These are phyloP conservation scores for Schwanniomyces pseudopolymorphus DNA, from an alignment of 805 yeast genomes.

Conservation along the genomic window DNA sequence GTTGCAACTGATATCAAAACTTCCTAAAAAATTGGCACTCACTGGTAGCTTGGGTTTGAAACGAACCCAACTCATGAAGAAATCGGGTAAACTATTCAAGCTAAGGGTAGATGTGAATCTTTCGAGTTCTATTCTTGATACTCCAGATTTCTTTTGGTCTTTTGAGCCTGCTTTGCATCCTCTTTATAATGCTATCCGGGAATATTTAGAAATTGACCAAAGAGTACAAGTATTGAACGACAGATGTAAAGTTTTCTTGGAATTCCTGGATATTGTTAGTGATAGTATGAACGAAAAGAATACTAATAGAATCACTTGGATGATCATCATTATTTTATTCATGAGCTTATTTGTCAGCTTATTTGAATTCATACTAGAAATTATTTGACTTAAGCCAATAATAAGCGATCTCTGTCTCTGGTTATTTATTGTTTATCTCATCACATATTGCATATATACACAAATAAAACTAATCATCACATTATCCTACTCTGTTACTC, in stretches of 20 bases:
- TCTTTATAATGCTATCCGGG: conserved; percentile 82
- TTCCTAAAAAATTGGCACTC: conserved; percentile 86
- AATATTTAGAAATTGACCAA: conserved; percentile 92
- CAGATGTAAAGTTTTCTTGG: conserved; percentile 89
- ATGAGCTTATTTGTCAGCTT: conserved; percentile 75
- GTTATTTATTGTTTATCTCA: background rate
- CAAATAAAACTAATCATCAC: too few species aligned
- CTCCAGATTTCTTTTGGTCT: conserved; percentile 97
- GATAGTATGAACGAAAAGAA: conserved; percentile 93
- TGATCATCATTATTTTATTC: conserved; percentile 80
- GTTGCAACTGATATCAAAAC: conserved; percentile 78
- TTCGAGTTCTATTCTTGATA: conserved; percentile 86
- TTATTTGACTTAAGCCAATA: too few species aligned
- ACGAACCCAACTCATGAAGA: conserved; percentile 79
- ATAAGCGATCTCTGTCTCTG: background rate
- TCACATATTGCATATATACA: background rate
- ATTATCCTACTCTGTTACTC: too few species aligned
- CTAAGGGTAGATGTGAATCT: conserved; percentile 90
- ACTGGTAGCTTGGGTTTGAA: conserved; percentile 86
- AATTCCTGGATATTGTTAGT: conserved; percentile 87
- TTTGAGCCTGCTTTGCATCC: conserved; percentile 94
- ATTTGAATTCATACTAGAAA: conserved; percentile 64
- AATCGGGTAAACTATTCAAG: conserved; percentile 88
- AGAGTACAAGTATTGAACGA: conserved; percentile 92
- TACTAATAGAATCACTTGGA: conserved; percentile 88